These are phyloP conservation scores for Thermomucor indicae-seudaticae DNA, from an alignment of 371 early-diverging fungal genomes.

Conservation along the genomic window DNA sequence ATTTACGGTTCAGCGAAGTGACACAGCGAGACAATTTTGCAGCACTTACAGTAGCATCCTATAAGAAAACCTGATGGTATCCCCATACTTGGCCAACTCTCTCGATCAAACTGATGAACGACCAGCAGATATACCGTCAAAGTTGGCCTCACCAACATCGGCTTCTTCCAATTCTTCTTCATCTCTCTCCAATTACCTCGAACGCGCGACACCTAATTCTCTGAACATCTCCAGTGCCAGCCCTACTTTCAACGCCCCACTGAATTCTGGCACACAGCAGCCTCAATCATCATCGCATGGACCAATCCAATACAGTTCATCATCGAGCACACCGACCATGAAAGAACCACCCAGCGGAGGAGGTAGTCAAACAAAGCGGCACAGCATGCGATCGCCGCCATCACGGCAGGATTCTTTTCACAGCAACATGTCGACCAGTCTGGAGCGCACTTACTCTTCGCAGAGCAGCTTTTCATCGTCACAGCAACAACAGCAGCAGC, in stretches of 20 bases:
- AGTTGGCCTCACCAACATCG: too few species aligned
- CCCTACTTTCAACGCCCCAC: constrained; percentile 5
- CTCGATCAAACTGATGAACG: background rate
- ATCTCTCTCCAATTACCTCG: constrained; percentile 20
- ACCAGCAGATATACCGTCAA: too few species aligned
- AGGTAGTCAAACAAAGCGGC: constrained; percentile 32
- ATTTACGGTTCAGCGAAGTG: too few species aligned
- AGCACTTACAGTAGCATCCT: too few species aligned
- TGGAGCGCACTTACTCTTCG: constrained; percentile 25
- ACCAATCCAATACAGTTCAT: constrained; percentile 24
- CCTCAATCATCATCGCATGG: constrained; percentile 1
- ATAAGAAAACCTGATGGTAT: too few species aligned
- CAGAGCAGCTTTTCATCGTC: constrained; percentile 4
- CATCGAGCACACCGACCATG: constrained; percentile 8
- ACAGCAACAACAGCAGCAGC: constrained; percentile 1
- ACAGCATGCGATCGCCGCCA: constrained; percentile 22
- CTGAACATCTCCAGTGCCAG: constrained; percentile 3
- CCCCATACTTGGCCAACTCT: too few species aligned
- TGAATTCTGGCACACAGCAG: background rate
- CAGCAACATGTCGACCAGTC: constrained; percentile 11
- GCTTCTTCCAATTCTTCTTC: constrained; percentile 26
- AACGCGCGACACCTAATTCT: constrained; percentile 13
- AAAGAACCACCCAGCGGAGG: constrained; percentile 33
- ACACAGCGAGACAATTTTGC: too few species aligned
- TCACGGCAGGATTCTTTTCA: constrained; percentile 7